phyloP scores from a whole-genome alignment of 371 early-diverging fungal genomes.

The Mucor sp. region DNA sequence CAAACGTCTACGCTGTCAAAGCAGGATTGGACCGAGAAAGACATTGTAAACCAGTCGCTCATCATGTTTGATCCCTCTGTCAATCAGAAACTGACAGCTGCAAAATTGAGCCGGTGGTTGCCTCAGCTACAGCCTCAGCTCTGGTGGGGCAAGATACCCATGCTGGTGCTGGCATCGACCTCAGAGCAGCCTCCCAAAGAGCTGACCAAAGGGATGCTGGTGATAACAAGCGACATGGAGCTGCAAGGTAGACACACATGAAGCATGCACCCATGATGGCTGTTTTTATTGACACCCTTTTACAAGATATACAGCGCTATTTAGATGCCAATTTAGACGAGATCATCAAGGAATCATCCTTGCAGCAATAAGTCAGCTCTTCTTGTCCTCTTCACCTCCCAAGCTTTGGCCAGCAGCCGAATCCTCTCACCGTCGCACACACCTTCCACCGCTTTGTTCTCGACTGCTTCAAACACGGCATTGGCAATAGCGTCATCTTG shows the following conservation, averaged over 20 bases:
- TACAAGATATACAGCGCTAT: constrained; percentile 11
- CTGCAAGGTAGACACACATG: constrained; percentile 18
- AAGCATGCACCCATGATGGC: not conserved
- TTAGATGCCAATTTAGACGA: not conserved
- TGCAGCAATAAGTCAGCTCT: not conserved
- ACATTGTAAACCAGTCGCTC: constrained; percentile 24
- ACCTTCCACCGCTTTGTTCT: not conserved
- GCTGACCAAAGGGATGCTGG: constrained; percentile 15
- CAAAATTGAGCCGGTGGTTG: constrained; percentile 19
- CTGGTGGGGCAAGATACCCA: constrained; percentile 47
- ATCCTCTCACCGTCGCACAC: not conserved
- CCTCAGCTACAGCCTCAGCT: constrained; percentile 33
- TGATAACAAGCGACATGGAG: constrained; percentile 19
- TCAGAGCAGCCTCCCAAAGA: constrained; percentile 2
- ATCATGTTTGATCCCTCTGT: constrained; percentile 31
- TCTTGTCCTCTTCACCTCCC: not conserved
- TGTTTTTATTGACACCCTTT: too few species aligned
- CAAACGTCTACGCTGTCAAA: not conserved
- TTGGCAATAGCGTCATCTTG: not conserved
- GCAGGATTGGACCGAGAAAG: not conserved
- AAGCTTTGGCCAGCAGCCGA: not conserved
- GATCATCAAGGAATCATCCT: not conserved
- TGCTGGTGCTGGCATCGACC: constrained; percentile 22
- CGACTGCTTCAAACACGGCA: not conserved
- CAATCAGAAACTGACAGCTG: constrained; percentile 16